phyloP scores from a whole-genome alignment of 805 yeast species.

The Suhomyces prunicola region DNA sequence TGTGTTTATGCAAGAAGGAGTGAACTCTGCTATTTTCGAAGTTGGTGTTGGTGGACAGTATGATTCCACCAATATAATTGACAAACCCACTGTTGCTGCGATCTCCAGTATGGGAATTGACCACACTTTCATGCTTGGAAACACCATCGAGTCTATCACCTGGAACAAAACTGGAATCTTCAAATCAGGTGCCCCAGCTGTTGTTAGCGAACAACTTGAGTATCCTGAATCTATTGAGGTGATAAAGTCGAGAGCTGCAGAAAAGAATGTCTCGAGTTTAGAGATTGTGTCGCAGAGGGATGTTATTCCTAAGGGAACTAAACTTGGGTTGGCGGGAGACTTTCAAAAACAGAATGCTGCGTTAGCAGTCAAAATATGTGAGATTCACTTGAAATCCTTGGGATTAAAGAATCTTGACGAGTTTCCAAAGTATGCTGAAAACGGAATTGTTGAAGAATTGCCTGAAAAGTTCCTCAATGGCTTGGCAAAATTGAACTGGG shows the following conservation, averaged over 20 bases:
- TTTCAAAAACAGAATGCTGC: constrained; percentile 88
- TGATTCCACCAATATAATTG: constrained; percentile 91
- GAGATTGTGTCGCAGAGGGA: constrained; percentile 49
- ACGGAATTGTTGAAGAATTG: constrained; percentile 23
- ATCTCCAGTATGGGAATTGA: constrained; percentile 87
- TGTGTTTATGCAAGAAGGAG: constrained; percentile 80
- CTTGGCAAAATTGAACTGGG: constrained; percentile 72
- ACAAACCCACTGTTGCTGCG: constrained; percentile 79
- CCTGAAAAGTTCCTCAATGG: constrained; percentile 58
- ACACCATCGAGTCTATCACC: constrained; percentile 83
- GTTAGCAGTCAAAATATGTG: constrained; percentile 70
- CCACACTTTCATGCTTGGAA: constrained; percentile 83
- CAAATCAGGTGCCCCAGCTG: constrained; percentile 65
- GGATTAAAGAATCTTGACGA: constrained; percentile 32
- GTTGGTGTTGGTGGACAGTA: constrained; percentile 98
- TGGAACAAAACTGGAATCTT: constrained; percentile 97
- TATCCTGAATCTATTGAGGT: constrained; percentile 52
- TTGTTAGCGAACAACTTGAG: constrained; percentile 56
- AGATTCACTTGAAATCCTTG: constrained; percentile 52
- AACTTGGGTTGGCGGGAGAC: constrained; percentile 75
- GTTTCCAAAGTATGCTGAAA: constrained; percentile 19
- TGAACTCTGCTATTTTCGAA: constrained; percentile 92
- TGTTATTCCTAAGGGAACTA: constrained; percentile 34
- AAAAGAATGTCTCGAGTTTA: constrained; percentile 47
- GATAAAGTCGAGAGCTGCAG: constrained; percentile 64